phyloP scores from a whole-genome alignment of 1,139 yeast genomes.

The Candida sp. region DNA sequence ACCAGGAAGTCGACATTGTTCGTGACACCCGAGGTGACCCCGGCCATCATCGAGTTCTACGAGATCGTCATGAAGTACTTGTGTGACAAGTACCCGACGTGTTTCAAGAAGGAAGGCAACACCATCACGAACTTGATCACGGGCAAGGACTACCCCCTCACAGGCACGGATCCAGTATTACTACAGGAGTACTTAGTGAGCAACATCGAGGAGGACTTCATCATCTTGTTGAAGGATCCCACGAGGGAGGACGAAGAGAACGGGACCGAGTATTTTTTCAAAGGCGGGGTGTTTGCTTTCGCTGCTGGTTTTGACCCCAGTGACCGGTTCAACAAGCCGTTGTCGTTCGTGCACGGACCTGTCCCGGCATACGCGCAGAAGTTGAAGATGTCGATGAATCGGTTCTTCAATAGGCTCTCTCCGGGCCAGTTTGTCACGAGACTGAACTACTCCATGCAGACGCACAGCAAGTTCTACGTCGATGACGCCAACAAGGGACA shows the following conservation, averaged over 20 bases:
- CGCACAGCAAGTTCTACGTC: slow-evolving; percentile 54
- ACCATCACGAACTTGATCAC: slow-evolving; percentile 47
- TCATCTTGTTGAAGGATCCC: slow-evolving; percentile 59
- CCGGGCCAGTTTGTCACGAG: slow-evolving; percentile 61
- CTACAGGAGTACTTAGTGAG: slow-evolving; percentile 47
- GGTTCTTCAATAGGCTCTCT: slow-evolving; percentile 53
- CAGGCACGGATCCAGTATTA: slow-evolving; percentile 25
- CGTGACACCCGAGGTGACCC: slow-evolving; percentile 44
- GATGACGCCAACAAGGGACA: slow-evolving; percentile 57
- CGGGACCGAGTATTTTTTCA: slow-evolving; percentile 61
- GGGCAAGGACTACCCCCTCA: slow-evolving; percentile 37
- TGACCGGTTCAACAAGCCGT: slow-evolving; percentile 55
- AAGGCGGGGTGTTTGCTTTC: slow-evolving; percentile 69
- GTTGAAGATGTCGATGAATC: slow-evolving; percentile 64
- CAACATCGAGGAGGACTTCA: slow-evolving; percentile 71
- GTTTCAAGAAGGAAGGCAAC: slow-evolving; percentile 37
- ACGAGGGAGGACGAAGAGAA: slow-evolving; percentile 37
- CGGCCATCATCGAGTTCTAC: slow-evolving; percentile 63
- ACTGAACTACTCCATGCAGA: slow-evolving; percentile 66
- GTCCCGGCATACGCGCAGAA: slow-evolving; percentile 63
- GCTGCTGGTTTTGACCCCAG: slow-evolving; percentile 79
- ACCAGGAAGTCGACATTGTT: slow-evolving; percentile 33
- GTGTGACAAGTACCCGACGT: slow-evolving; percentile 63
- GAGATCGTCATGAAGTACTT: slow-evolving; percentile 49
- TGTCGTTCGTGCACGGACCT: slow-evolving; percentile 61